A percentile compares a stretch with the other conserved stretches of the same genome.
phyloP scores from a whole-genome alignment of 305 asterid genomes.

The Solanum chacoense region DNA sequence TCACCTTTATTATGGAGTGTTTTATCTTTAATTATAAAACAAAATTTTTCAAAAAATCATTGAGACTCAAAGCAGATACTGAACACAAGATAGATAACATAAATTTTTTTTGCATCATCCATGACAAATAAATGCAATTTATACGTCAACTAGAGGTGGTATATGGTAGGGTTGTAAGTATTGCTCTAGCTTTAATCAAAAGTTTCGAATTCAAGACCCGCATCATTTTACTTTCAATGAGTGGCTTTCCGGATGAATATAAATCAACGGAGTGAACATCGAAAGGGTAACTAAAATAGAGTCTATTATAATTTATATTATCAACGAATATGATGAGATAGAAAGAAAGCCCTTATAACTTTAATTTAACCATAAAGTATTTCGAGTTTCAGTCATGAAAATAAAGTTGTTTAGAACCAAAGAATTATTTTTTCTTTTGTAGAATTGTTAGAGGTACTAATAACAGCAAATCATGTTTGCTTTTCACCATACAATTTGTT shows the following conservation, averaged over 20 bases:
- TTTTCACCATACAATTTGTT: not conserved
- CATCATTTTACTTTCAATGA: not conserved
- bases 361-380: no score
- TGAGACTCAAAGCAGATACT: not conserved
- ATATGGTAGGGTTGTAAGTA: not conserved
- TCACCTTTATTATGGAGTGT: not conserved
- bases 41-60: not conserved
- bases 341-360: not conserved
- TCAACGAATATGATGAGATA: not conserved
- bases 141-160: not conserved
- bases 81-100: not conserved
- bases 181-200: not conserved
- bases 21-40: no score
- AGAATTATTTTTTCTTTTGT: not conserved
- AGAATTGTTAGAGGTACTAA: not conserved
- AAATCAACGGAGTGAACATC: no score
- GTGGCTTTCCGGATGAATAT: not conserved
- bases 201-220: no score
- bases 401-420: not conserved
- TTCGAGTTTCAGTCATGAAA: no score
- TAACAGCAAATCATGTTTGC: not conserved
- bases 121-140: not conserved
- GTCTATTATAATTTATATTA: no score
- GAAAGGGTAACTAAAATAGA: no score
- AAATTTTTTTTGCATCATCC: not conserved